A percentile compares a stretch with the other conserved stretches of the same genome.
These are phyloP conservation scores for Aspergillus awamori DNA, from an alignment of 2,329 filamentous ascomycete species.

Conservation along the genomic window DNA sequence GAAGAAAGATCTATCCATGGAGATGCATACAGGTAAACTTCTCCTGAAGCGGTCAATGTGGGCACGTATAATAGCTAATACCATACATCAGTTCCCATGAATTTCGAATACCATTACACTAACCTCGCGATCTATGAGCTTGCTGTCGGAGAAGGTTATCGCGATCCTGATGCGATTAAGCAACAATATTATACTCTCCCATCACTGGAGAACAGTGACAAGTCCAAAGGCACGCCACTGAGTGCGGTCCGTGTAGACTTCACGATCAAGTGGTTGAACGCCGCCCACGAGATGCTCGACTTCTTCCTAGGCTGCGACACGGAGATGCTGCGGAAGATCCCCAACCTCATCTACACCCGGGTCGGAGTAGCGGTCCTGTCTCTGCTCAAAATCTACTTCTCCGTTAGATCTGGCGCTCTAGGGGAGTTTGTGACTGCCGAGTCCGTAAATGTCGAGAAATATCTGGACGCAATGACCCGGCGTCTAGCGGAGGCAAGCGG, in stretches of 20 bases:
- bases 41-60: background rate
- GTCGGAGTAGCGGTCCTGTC: slow-evolving; percentile 37
- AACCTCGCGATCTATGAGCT: slow-evolving; percentile 19
- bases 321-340: slow-evolving; percentile 37
- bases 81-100: slow-evolving; percentile 16
- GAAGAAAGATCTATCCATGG: slow-evolving; percentile 32
- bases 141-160: slow-evolving; percentile 31
- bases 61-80: background rate
- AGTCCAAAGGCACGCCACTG: slow-evolving; percentile 20
- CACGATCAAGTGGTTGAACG: slow-evolving; percentile 43
- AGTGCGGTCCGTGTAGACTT: slow-evolving; percentile 41
- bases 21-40: slow-evolving; percentile 34
- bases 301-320: slow-evolving; percentile 36
- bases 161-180: slow-evolving; percentile 39
- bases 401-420: slow-evolving; percentile 33
- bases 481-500: slow-evolving; percentile 39
- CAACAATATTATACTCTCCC: slow-evolving; percentile 38
- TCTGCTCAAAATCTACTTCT: slow-evolving; percentile 40
- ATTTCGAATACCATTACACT: slow-evolving; percentile 22
- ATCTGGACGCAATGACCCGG: slow-evolving; percentile 34
- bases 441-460: slow-evolving; percentile 34
- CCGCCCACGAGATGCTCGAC: slow-evolving; percentile 38
- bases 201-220: slow-evolving; percentile 22
- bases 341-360: slow-evolving; percentile 39
- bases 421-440: slow-evolving; percentile 36